Evolutionary conservation across 257 asterid genomes (phyloP).

Genomic region (Nicotiana benthamiana): DNA sequence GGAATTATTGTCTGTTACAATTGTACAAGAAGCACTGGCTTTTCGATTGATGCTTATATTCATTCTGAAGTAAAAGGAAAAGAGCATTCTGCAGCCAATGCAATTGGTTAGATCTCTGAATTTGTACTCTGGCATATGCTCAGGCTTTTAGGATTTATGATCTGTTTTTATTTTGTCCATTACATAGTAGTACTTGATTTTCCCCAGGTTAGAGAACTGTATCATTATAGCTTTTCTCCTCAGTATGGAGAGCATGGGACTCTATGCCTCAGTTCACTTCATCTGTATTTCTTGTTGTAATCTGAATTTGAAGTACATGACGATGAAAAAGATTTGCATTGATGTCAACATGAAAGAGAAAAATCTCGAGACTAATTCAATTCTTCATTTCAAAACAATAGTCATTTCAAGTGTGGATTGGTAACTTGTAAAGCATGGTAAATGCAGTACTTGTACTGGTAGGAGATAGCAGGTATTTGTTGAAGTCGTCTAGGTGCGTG

Average conservation of each 20-base stretch:
- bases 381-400: neutral
- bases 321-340: neutral
- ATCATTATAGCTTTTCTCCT: neutral
- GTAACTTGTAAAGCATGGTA: neutral
- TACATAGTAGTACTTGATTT: neutral
- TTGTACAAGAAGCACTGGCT: neutral
- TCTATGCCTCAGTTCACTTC: neutral
- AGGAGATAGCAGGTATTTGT: neutral
- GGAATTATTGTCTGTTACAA: neutral
- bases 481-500: neutral
- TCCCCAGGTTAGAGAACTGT: conserved; percentile 2
- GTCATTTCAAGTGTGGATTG: neutral
- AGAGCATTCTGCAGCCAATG: neutral
- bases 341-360: neutral
- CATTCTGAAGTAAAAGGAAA: neutral
- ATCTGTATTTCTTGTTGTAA: neutral
- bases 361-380: neutral
- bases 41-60: neutral
- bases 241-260: neutral
- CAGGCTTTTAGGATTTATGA: neutral
- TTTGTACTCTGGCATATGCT: neutral
- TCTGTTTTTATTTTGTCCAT: neutral
- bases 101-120: neutral
- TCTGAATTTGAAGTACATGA: neutral
- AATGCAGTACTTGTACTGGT: neutral